Base-by-base conservation (phyloP, 768 basidiomycete species). In the Xerocomellus chrysenteron region DNA sequence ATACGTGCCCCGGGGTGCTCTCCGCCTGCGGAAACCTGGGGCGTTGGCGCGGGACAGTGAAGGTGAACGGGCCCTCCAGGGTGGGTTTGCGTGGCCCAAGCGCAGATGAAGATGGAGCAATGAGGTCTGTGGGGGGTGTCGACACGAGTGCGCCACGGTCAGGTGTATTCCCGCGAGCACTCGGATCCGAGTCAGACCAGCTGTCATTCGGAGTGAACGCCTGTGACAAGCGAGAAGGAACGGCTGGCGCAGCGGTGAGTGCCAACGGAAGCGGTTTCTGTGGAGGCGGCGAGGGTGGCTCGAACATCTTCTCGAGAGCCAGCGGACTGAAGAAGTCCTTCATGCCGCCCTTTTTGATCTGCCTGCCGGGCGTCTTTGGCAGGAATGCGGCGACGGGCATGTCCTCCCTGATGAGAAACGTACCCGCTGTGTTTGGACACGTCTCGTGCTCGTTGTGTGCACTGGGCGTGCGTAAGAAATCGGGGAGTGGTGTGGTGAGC, bases 291-390 rank as follows among this genome's bases (percentile, higher is more conserved):
- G 92, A 91, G 1, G 94, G 94, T 9, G 94, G 94, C 58, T 95
- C 90, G 62, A 96, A 97, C 91, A 97, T 93, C 53, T 81, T 82
- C 73, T 97, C 94, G 10, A 97, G 78, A 26, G 88, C 86, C 52
- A 94, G 70, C 0, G 93, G 92, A 53, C 87, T 92, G 76, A 98
- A 98, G 68, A 98, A 84, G 72, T 90, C 85, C 73, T 89, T 92
- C 45, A 86, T 80, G 39, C 75, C 64, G n/a, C 76, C 74, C 57
- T 84, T 86, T 68, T 84, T 84, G 35, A 59, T 73, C 43, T 73
- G 73, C 42, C 76, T 75, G 24, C 82, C 85, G 10, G 88, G 87
- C 11, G 88, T 88, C 65, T 83, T 86, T 48, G 85, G 84, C 17
- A 88, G 69, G 42, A 88, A 65, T 0, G 83, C 82, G 6, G 72